These are phyloP conservation scores for Papiliotrema nemorosa DNA, from an alignment of 1,284 basidiomycete species.

Conservation along the genomic window DNA sequence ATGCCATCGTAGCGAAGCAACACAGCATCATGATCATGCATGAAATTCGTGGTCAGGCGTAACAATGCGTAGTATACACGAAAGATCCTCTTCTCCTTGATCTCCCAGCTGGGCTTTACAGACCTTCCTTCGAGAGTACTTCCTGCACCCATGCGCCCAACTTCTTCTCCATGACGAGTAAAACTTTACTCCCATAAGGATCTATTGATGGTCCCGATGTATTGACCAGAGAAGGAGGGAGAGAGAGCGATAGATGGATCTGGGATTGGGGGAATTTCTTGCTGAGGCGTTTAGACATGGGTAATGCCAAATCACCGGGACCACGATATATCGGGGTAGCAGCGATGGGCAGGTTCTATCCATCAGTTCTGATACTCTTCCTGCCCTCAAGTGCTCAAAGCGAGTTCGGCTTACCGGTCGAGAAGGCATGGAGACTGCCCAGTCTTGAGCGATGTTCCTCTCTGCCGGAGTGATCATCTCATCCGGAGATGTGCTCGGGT, in stretches of 20 bases:
- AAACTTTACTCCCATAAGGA: slow-evolving; percentile 35
- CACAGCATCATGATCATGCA: too few relatives aligned
- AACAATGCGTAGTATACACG: too few relatives aligned
- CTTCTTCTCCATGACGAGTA: slow-evolving; percentile 46
- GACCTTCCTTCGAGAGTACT: slow-evolving; percentile 9
- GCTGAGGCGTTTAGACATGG: slow-evolving; percentile 74
- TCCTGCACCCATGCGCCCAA: slow-evolving; percentile 35
- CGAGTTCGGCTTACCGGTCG: slow-evolving; percentile 46
- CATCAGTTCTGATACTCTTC: slow-evolving; percentile 2
- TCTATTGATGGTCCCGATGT: slow-evolving; percentile 32
- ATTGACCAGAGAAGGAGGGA: slow-evolving; percentile 30
- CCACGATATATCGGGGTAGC: slow-evolving; percentile 66
- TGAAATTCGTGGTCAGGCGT: too few relatives aligned
- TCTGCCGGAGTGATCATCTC: slow-evolving; percentile 19
- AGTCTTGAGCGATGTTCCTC: slow-evolving; percentile 66
- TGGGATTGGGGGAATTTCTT: slow-evolving; percentile 34
- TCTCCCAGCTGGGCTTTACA: not conserved
- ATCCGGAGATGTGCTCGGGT: not conserved
- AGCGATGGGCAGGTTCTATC: slow-evolving; percentile 52
- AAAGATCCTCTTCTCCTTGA: not conserved
- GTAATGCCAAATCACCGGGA: slow-evolving; percentile 61
- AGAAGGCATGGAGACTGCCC: slow-evolving; percentile 78
- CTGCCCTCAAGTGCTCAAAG: not conserved
- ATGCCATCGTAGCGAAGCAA: not conserved
- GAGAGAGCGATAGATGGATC: slow-evolving; percentile 43